Percentiles rank a stretch among this genome's conserved stretches.
Conservation (phyloP, 1,284 basidiomycete species). For the Boletus holoroseus region DNA sequence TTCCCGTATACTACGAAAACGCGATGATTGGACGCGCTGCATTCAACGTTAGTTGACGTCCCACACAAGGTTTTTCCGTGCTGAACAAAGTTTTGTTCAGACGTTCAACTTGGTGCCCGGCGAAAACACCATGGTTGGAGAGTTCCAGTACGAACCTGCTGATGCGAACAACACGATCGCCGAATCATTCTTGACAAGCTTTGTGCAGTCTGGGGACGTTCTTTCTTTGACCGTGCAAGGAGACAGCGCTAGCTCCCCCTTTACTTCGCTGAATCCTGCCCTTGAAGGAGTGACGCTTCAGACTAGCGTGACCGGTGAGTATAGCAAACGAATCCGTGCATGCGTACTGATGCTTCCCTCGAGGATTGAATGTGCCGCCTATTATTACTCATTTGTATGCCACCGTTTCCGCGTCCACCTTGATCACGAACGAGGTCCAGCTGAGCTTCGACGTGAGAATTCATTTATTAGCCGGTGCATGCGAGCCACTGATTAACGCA, state of each 20-base stretch:
- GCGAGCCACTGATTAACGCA: not conserved
- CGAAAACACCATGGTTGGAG: conserved; percentile 47
- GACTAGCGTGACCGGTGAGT: conserved; percentile 45
- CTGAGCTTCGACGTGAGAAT: conserved; percentile 51
- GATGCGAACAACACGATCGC: conserved; percentile 63
- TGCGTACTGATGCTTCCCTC: conserved; percentile 5
- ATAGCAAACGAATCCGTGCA: not conserved
- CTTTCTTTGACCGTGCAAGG: conserved; percentile 56
- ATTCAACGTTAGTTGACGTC: conserved; percentile 45
- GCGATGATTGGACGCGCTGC: conserved; percentile 52
- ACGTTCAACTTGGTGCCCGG: conserved; percentile 58
- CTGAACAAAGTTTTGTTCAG: conserved; percentile 29
- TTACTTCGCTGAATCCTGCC: conserved; percentile 54
- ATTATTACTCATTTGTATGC: conserved; percentile 45
- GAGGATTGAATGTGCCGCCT: conserved; percentile 41
- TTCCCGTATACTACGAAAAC: conserved; percentile 57
- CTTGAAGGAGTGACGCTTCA: conserved; percentile 52
- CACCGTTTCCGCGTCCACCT: conserved; percentile 44
- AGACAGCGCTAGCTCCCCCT: conserved; percentile 56
- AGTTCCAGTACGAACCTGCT: conserved; percentile 65
- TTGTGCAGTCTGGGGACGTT: conserved; percentile 46
- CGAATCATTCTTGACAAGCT: conserved; percentile 48
- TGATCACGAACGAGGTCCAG: conserved; percentile 47
- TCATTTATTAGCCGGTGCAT: not conserved
- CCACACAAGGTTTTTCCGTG: not conserved